Evolutionary conservation across 2,329 filamentous ascomycete species (phyloP), one percentile per base, ranked within the genome.

Genomic region (Paraphoma sp.): DNA sequence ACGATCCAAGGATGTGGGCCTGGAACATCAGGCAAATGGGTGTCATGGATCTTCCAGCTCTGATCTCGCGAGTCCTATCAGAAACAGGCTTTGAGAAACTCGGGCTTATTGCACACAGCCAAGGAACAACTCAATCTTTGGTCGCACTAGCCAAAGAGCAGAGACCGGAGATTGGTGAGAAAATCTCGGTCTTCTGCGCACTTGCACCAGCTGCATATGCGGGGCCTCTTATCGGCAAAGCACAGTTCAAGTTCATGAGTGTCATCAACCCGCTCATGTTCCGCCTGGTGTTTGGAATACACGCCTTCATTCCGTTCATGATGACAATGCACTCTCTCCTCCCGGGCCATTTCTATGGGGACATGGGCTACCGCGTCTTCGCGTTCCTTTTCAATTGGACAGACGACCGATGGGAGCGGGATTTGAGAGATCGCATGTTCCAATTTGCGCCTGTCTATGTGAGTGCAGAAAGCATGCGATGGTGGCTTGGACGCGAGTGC

Each of bases 1-100:
- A 80, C 3, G 94, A 98, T 70, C 93, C 94, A 1, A 86, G 93
- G 30, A 96, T 97, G 91, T 97, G 94, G 94, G 87, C 89, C 41
- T 98, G 94, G 94, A 96, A 96, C 64, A 96, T 97, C 53, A 87
- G 91, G 0, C 92, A 97, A 70, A 96, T 97, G 90, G 94, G 93
- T 3, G 89, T 93, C 1, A 87, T 96, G 71, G 94, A 98, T 72
- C 83, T 98, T 2, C 85, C 93, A 0, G 93, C 93, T 0, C 83
- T 97, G 33, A 85, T 90, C 1, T 91, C 89, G 0, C 87, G 91
- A 6, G 91, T 97, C 1, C 82, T 97, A 1, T 84, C 83, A 40
- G 90, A 96, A 77, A 97, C 93, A 0, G 89, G 90, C 0, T 97
- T 96, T 68, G 81, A 86, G 14, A 95, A 94, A 73, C 82, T 97